Conservation (phyloP, 331 rosid genomes). For the Arachis monticola region DNA sequence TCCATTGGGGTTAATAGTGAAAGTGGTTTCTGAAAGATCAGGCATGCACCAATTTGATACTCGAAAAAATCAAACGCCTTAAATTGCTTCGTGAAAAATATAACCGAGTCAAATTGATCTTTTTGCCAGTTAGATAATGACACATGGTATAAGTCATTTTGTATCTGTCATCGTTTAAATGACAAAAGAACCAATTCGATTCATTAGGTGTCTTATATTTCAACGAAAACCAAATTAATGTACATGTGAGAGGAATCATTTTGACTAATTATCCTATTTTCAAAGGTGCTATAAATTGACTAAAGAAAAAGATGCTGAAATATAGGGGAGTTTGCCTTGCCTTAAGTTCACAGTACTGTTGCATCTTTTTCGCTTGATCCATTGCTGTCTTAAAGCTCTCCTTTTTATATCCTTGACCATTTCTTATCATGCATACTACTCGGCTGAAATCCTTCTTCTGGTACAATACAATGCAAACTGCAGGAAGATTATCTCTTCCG, state of each 20-base stretch:
- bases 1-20: too few species aligned
- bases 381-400: constrained; percentile 74
- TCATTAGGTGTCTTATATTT: not conserved
- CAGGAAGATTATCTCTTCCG: constrained; percentile 85
- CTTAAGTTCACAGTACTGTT: constrained; percentile 91
- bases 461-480: constrained; percentile 79
- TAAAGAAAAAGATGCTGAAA: not conserved
- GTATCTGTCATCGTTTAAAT: too few species aligned
- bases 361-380: constrained; percentile 92
- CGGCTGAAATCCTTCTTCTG: constrained; percentile 98
- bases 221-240: not conserved
- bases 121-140: too few species aligned
- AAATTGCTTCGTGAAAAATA: too few species aligned
- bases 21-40: too few species aligned
- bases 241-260: too few species aligned
- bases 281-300: constrained; percentile 15
- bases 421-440: constrained; percentile 91
- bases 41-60: too few species aligned
- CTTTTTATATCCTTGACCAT: constrained; percentile 69
- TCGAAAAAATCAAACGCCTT: too few species aligned
- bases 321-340: constrained; percentile 47
- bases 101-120: too few species aligned
- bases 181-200: too few species aligned
- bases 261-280: constrained; percentile 1
- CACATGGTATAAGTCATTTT: too few species aligned